phyloP scores from a whole-genome alignment of 768 basidiomycete genomes.

The Cyclocybe cylindracea region DNA sequence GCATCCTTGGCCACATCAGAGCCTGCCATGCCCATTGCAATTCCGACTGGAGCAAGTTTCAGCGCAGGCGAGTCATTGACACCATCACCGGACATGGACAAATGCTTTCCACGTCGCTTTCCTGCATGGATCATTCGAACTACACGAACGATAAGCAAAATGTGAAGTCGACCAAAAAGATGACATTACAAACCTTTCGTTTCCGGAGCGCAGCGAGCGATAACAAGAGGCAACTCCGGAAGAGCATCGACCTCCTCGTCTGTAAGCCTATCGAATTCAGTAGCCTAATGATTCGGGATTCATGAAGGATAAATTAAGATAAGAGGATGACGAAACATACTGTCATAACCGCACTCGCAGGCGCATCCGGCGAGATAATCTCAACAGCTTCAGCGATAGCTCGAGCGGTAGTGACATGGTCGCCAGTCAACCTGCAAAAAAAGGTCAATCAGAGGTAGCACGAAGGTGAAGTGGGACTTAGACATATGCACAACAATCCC shows the following conservation, averaged over 20 bases:
- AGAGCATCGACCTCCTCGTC: conserved; percentile 51
- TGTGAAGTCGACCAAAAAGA: neutral
- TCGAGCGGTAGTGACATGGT: conserved; percentile 52
- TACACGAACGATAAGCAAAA: neutral
- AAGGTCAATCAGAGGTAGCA: neutral
- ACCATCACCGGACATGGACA: conserved; percentile 64
- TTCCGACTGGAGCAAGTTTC: conserved; percentile 54
- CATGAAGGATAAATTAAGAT: neutral
- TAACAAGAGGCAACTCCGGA: conserved; percentile 56
- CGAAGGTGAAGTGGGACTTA: neutral
- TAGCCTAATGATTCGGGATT: conserved; percentile 20
- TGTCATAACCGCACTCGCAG: conserved; percentile 40
- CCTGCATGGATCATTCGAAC: conserved; percentile 60
- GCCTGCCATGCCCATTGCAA: conserved; percentile 60
- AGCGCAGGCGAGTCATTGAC: conserved; percentile 63
- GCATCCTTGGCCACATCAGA: conserved; percentile 59
- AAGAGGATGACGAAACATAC: conserved; percentile 9
- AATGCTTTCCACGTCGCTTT: conserved; percentile 50
- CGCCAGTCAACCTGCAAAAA: conserved; percentile 50
- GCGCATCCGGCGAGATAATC: conserved; percentile 42
- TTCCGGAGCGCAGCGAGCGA: conserved; percentile 59
- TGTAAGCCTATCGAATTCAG: conserved; percentile 52
- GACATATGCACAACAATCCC: conserved; percentile 51
- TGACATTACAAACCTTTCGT: conserved; percentile 35
- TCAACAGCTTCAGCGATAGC: conserved; percentile 53